These are phyloP conservation scores for Ogataea saltuana DNA, from an alignment of 805 yeast genomes.

Conservation along the genomic window DNA sequence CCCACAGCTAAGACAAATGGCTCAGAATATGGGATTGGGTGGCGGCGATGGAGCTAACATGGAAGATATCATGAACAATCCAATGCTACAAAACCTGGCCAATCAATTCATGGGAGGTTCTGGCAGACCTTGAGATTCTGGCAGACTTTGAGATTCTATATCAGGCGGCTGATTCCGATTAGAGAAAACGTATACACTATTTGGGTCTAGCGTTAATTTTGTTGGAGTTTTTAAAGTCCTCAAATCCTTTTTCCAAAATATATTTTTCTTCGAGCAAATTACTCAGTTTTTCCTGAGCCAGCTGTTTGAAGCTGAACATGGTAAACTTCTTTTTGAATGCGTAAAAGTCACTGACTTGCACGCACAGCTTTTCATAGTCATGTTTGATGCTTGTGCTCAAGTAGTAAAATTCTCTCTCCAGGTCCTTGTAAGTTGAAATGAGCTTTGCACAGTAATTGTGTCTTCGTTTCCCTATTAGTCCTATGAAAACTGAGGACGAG, in stretches of 20 bases:
- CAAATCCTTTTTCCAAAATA: constrained; percentile 25
- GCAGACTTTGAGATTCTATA: constrained; percentile 15
- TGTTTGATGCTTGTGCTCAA: constrained; percentile 48
- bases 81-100: constrained; percentile 73
- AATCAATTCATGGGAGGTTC: constrained; percentile 63
- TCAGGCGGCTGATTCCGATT: neutral
- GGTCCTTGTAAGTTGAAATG: constrained; percentile 40
- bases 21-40: constrained; percentile 70
- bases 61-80: constrained; percentile 76
- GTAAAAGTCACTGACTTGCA: constrained; percentile 60
- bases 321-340: constrained; percentile 48
- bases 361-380: constrained; percentile 64
- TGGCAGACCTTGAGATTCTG: constrained; percentile 35
- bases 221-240: constrained; percentile 3
- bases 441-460: constrained; percentile 47
- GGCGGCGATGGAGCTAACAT: constrained; percentile 56
- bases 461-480: constrained; percentile 54
- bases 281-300: constrained; percentile 32
- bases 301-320: constrained; percentile 39
- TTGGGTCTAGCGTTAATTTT: neutral
- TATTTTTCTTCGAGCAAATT: constrained; percentile 25
- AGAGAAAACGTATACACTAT: constrained; percentile 5
- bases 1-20: constrained; percentile 84
- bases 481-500: constrained; percentile 19
- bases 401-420: constrained; percentile 42